phyloP scores from a whole-genome alignment of 2,329 filamentous ascomycete species.

The Ceratocystis huliohia region DNA sequence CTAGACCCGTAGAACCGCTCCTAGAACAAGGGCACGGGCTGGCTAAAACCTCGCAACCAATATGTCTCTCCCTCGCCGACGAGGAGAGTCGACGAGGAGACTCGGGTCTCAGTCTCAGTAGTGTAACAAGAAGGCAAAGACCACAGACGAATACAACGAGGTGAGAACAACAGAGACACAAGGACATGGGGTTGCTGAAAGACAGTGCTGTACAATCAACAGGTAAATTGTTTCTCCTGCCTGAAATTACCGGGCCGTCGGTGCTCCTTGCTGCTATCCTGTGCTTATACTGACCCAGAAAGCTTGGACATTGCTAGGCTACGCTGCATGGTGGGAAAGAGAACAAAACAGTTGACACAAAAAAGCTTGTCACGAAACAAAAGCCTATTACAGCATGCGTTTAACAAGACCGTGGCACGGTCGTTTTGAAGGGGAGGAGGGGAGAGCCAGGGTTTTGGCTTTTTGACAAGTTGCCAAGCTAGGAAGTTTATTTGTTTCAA shows the following conservation, averaged over 20 bases:
- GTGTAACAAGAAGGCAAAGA: not conserved
- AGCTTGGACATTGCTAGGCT: not conserved
- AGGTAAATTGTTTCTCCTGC: too few relatives aligned
- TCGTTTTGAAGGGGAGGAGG: not conserved
- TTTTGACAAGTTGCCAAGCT: not conserved
- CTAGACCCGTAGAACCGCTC: not conserved
- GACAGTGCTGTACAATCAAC: too few relatives aligned
- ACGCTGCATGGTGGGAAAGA: too few relatives aligned
- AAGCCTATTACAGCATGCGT: conserved; percentile 4
- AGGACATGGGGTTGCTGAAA: not conserved
- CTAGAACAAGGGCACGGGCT: not conserved
- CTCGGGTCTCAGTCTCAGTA: not conserved
- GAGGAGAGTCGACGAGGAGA: not conserved
- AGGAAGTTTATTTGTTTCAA: not conserved
- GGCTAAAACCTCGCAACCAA: not conserved
- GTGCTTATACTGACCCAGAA: not conserved
- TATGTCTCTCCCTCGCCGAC: conserved; percentile 2
- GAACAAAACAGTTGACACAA: not conserved
- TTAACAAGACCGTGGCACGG: not conserved
- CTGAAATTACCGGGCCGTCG: not conserved
- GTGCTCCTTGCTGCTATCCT: not conserved
- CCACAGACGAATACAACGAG: not conserved
- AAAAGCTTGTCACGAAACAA: conserved; percentile 8
- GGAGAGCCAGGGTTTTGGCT: not conserved
- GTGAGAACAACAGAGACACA: not conserved